Conservation (phyloP, 1,284 basidiomycete genomes). For the Boletellus sp. region DNA sequence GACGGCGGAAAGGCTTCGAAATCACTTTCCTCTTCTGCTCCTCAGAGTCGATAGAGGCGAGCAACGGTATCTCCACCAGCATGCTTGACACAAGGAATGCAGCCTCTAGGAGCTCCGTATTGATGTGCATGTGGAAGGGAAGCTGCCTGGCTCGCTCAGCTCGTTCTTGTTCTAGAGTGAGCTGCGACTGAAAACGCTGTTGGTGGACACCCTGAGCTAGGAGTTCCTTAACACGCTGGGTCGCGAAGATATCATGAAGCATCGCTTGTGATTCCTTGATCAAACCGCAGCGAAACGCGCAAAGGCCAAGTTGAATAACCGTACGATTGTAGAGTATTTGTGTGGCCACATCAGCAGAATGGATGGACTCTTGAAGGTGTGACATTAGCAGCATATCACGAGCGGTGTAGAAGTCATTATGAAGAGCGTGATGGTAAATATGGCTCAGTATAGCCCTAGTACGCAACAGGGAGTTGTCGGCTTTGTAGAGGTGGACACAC, state of each 20-base stretch:
- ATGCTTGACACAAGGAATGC: slow-evolving; percentile 98
- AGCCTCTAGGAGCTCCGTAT: slow-evolving; percentile 95
- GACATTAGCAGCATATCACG: slow-evolving; percentile 99
- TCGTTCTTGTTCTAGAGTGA: slow-evolving; percentile 95
- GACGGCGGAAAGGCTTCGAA: slow-evolving; percentile 91
- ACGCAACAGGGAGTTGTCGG: slow-evolving; percentile 84
- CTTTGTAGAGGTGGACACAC: slow-evolving; percentile 92
- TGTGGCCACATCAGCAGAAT: slow-evolving; percentile 93
- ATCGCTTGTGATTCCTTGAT: slow-evolving; percentile 94
- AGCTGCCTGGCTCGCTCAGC: slow-evolving; percentile 93
- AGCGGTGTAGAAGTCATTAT: slow-evolving; percentile 95
- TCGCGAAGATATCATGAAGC: slow-evolving; percentile 93
- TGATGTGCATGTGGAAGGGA: slow-evolving; percentile 99
- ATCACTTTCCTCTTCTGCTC: slow-evolving; percentile 90
- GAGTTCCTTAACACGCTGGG: slow-evolving; percentile 94
- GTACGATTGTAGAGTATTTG: slow-evolving; percentile 99
- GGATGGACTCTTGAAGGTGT: slow-evolving; percentile 94
- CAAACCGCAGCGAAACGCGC: slow-evolving; percentile 93
- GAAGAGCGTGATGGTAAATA: slow-evolving; percentile 95
- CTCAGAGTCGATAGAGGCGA: slow-evolving; percentile 92
- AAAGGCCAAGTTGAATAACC: slow-evolving; percentile 94
- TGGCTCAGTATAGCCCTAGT: slow-evolving; percentile 97
- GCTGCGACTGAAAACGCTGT: slow-evolving; percentile 77
- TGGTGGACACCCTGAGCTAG: slow-evolving; percentile 95
- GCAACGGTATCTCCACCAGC: slow-evolving; percentile 94